Base-by-base conservation (phyloP, 768 basidiomycete genomes). In the Amanita phalloides region DNA sequence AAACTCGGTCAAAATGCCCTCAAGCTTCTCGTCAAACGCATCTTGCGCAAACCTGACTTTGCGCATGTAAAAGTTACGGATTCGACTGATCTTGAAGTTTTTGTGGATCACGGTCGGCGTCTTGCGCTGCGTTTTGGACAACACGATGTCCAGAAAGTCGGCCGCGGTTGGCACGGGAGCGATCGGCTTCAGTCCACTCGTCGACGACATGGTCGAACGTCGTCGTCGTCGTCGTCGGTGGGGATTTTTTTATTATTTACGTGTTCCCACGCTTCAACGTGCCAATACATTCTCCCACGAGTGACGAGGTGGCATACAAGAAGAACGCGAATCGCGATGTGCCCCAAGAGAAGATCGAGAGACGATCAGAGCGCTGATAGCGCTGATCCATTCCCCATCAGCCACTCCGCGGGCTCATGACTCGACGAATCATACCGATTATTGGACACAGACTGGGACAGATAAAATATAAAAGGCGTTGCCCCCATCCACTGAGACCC, bases 11-110 rank as follows among this genome's bases (percentile, higher is more conserved):
- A 99, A 73, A 64, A 99, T 99, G 32, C 84, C 86, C 51, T 84
- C 84, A 28, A 99, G 78, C 65, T 97, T 94, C 69, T 97, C 94
- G 54, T 96, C 93, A 58, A 98, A 97, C 13, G 88, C 76, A 63
- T 97, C 93, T 67, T 97, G 93, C 2, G 94, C 94, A 67, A 96
- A 98, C 69, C 95, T 98, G 71, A 99, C 95, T 69, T 99, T 99
- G 66, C 95, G 84, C 95, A 98, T 97, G 69, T 99, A 96, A 64
- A 92, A 92, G 61, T 92, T 91, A 56, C 95, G 82, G 71, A 98
- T 98, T 59, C 95, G 86, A 58, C 91, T 93, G 68, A 99, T 99
- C 75, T 99, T 97, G 76, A 96, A 97, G 75, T 97, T 97, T 77
- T 96, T 97, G 71, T 97, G 96, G 65, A 98, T 97, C 59, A 90